phyloP scores from a whole-genome alignment of 116 monocot genomes.

The Posidonia oceanica region DNA sequence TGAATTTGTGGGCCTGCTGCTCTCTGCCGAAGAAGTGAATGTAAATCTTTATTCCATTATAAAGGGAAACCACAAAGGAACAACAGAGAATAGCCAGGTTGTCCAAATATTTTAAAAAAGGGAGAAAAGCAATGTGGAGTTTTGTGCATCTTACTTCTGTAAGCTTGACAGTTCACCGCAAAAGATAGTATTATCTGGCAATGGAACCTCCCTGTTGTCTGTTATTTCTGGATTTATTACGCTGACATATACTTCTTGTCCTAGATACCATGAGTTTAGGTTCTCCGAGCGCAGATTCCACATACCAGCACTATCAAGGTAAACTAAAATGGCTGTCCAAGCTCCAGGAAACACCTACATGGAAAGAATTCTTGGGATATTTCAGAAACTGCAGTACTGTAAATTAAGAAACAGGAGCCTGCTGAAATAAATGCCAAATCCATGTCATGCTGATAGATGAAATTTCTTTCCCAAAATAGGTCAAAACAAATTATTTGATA shows the following conservation, averaged over 20 bases:
- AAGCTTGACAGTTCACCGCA: conserved; percentile 71
- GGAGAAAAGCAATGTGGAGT: not conserved
- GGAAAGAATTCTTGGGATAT: not conserved
- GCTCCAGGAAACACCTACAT: conserved; percentile 81
- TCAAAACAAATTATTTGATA: too few relatives aligned
- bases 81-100: not conserved
- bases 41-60: not conserved
- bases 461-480: too few relatives aligned
- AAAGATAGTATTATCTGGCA: conserved; percentile 83
- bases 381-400: not conserved
- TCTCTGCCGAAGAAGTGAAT: conserved; percentile 36
- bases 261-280: conserved; percentile 67
- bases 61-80: too few relatives aligned
- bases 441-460: too few relatives aligned
- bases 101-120: too few relatives aligned
- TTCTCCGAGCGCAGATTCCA: conserved; percentile 82
- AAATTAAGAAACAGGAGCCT: too few relatives aligned
- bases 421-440: too few relatives aligned
- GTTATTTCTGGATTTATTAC: conserved; percentile 67
- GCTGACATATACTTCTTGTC: conserved; percentile 80
- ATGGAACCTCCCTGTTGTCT: conserved; percentile 46
- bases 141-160: conserved; percentile 52
- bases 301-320: conserved; percentile 77
- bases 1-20: conserved; percentile 67
- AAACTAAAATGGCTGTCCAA: conserved; percentile 89